Evolutionary conservation across 768 basidiomycete genomes (phyloP).

Genomic region (Glaciozyma martinii): DNA sequence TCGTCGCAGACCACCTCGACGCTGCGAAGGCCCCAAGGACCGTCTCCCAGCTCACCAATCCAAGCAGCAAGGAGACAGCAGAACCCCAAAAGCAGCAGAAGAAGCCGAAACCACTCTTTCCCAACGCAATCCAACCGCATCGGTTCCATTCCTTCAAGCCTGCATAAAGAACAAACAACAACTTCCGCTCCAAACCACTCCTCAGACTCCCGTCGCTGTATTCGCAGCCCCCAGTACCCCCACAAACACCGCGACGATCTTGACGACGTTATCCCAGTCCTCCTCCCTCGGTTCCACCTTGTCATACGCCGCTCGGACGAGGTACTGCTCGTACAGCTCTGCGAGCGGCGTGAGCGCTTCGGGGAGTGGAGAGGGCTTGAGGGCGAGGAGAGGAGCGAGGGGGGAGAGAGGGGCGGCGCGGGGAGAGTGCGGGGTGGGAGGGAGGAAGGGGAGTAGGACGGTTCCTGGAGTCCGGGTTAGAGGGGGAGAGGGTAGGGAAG

Average conservation of each 20-base stretch:
- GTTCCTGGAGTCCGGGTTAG: neutral
- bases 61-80: too few relatives aligned
- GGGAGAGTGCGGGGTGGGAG: neutral
- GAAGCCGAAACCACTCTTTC: too few relatives aligned
- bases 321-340: slow-evolving; percentile 14
- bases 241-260: slow-evolving; percentile 16
- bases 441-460: neutral
- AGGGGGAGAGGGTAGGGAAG: neutral
- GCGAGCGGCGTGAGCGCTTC: slow-evolving; percentile 10
- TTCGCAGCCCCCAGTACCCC: neutral
- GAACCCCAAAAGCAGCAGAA: too few relatives aligned
- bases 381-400: slow-evolving; percentile 6
- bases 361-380: neutral
- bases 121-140: too few relatives aligned
- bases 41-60: too few relatives aligned
- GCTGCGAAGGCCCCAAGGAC: too few relatives aligned
- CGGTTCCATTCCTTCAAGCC: too few relatives aligned
- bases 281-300: slow-evolving; percentile 6
- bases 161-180: too few relatives aligned
- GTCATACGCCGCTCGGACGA: slow-evolving; percentile 3
- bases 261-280: slow-evolving; percentile 6
- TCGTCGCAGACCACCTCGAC: too few relatives aligned
- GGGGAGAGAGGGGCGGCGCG: slow-evolving; percentile 3
- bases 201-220: neutral
- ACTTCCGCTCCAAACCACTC: too few relatives aligned